Base-by-base conservation (phyloP, 345 rosid species). In the Murraya koenigii region DNA sequence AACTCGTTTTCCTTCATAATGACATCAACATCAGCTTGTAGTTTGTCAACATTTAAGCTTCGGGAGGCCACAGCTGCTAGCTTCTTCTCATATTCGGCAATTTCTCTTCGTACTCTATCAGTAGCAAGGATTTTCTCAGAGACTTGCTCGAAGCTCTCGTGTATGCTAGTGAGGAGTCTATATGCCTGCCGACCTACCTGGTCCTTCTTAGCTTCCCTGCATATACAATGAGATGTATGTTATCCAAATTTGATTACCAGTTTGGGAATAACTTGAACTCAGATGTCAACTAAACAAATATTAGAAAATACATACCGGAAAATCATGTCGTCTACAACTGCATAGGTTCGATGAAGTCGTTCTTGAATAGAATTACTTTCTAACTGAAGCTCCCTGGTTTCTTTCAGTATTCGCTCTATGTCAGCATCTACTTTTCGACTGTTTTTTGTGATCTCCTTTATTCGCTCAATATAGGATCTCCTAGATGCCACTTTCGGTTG, bases 351-450 rank as follows among this genome's bases (percentile, higher is more conserved):
- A 84, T 91, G 90, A 74, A 95, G 94, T 73, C 98, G 87, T 76
- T 93, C 98, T 85, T 78, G 95, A 69, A 93, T 90, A 75, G 90
- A 86, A 79, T 95, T 95, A 78, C 97, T 95, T 79, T 95, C 93
- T 78, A 90, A 69, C 81, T 95, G 98, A 74, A 95, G 89, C 83
- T 83, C 92, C 86, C 97, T 89, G 22, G 93, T 95, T 75, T 92
- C 98, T 80, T 81, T 85, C 79, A 90, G 81, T 69, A 95, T 95
- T 68, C 83, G 85, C 77, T 89, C 93, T 47, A 93, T 83, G 76
- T 95, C 98, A 70, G 86, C 85, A 71, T 93, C 97, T 79, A 89
- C 90, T 85, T 95, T 93, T 61, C 92, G 82, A 76, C 97, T 89
- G 81, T 92, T 95, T 80, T 90, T 93, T 0, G 97, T 89, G 32